Percentiles rank a stretch among this genome's conserved stretches.
Evolutionary conservation across 768 basidiomycete genomes (phyloP).

Genomic region (Guyanaporus albipodus): DNA sequence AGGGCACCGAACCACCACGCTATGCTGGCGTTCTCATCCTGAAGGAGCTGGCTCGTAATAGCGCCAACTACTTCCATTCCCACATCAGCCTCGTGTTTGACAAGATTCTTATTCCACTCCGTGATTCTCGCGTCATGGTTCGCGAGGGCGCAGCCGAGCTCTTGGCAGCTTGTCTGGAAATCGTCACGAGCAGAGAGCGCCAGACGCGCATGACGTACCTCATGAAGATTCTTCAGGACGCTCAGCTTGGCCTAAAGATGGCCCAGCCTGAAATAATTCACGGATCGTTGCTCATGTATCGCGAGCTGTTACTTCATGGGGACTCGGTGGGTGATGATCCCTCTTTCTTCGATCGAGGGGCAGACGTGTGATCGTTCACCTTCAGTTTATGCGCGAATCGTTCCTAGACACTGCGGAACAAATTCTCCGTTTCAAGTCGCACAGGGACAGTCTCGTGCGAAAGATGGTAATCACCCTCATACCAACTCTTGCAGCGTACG

Average conservation of each 20-base stretch:
- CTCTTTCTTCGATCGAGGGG: neutral
- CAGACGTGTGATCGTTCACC: constrained; percentile 1
- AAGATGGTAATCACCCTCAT: constrained; percentile 96
- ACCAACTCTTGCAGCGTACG: constrained; percentile 91
- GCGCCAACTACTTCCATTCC: constrained; percentile 81
- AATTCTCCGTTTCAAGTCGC: constrained; percentile 82
- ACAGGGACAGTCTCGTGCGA: constrained; percentile 82
- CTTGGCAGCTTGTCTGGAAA: constrained; percentile 88
- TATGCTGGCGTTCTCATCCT: constrained; percentile 93
- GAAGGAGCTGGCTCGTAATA: constrained; percentile 89
- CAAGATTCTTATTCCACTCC: constrained; percentile 85
- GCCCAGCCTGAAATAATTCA: constrained; percentile 86
- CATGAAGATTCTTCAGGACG: constrained; percentile 82
- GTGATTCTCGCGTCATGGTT: constrained; percentile 87
- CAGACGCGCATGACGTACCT: constrained; percentile 64
- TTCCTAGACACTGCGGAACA: constrained; percentile 87
- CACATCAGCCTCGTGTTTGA: constrained; percentile 87
- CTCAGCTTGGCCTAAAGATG: constrained; percentile 76
- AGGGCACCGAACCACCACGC: constrained; percentile 73
- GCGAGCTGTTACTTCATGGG: constrained; percentile 88
- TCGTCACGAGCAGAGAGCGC: constrained; percentile 72
- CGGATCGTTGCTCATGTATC: constrained; percentile 87
- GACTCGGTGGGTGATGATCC: constrained; percentile 65
- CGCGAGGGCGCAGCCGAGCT: constrained; percentile 92
- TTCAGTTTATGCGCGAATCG: constrained; percentile 81